Conservation (phyloP, 2,329 filamentous ascomycete species). For the Tolypocladium sp. region DNA sequence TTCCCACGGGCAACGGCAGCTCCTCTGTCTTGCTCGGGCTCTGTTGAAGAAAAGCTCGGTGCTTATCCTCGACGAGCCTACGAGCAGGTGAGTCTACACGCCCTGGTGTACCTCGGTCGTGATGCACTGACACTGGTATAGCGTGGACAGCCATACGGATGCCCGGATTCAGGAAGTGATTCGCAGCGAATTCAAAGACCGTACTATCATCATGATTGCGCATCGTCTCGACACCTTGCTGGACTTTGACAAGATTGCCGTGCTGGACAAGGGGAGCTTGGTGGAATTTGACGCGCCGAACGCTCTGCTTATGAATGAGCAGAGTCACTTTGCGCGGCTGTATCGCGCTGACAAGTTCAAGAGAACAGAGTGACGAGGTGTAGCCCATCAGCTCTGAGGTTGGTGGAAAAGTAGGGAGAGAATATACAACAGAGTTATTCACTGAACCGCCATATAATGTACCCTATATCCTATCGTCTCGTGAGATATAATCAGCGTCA, state of each 20-base stretch:
- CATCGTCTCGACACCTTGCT: conserved; percentile 21
- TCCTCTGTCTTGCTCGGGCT: conserved; percentile 37
- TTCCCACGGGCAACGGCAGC: conserved; percentile 38
- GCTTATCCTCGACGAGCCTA: conserved; percentile 32
- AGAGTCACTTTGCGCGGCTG: conserved; percentile 13
- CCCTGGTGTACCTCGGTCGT: no score
- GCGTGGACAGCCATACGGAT: conserved; percentile 19
- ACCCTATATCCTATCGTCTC: no score
- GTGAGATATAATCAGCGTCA: no score
- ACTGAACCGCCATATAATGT: no score
- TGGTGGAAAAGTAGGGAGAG: no score
- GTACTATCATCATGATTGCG: conserved; percentile 24
- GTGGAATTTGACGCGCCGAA: conserved; percentile 18
- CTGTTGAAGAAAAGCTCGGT: conserved; percentile 28
- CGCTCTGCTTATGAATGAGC: conserved; percentile 10
- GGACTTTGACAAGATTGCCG: conserved; percentile 23
- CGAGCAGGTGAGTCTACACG: neutral
- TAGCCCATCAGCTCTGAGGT: no score
- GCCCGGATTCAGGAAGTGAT: conserved; percentile 19
- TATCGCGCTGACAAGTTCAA: conserved; percentile 14
- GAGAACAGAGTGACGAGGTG: neutral
- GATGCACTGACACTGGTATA: conserved; percentile 5
- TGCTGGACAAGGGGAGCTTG: conserved; percentile 17
- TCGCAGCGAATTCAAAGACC: conserved; percentile 16
- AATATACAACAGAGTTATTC: no score